A percentile compares a stretch with the other conserved stretches of the same genome.
These are phyloP conservation scores for Cercospora canescens DNA, from an alignment of 2,329 filamentous ascomycete genomes.

Conservation along the genomic window DNA sequence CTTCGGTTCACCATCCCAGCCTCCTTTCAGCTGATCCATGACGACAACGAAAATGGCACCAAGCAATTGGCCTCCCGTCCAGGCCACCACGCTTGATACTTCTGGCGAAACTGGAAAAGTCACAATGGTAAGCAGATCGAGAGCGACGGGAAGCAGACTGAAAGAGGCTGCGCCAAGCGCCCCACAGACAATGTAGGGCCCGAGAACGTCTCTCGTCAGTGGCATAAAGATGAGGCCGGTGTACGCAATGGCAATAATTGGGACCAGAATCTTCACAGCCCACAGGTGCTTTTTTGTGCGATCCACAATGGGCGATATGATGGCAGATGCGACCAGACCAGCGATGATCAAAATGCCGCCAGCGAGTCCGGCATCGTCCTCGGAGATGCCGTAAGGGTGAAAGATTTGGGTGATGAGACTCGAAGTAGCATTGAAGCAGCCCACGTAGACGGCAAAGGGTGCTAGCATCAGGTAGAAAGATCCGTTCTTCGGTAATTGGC, in stretches of 20 bases:
- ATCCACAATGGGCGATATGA: slow-evolving; percentile 80
- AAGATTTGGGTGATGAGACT: slow-evolving; percentile 89
- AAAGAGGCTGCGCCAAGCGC: slow-evolving; percentile 80
- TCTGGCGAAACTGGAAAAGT: slow-evolving; percentile 86
- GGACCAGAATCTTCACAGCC: slow-evolving; percentile 72
- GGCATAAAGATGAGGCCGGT: slow-evolving; percentile 82
- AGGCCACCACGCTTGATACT: slow-evolving; percentile 78
- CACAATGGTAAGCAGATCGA: slow-evolving; percentile 86
- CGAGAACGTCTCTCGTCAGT: slow-evolving; percentile 58
- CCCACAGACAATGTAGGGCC: slow-evolving; percentile 73
- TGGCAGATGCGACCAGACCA: slow-evolving; percentile 74
- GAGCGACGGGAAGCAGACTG: slow-evolving; percentile 74
- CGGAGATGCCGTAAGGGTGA: slow-evolving; percentile 77
- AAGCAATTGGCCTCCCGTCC: slow-evolving; percentile 82
- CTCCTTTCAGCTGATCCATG: slow-evolving; percentile 69
- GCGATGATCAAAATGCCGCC: slow-evolving; percentile 88
- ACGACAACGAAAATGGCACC: slow-evolving; percentile 84
- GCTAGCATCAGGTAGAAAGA: slow-evolving; percentile 80
- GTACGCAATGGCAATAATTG: slow-evolving; percentile 67
- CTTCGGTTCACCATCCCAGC: slow-evolving; percentile 34
- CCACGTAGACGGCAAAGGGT: slow-evolving; percentile 83
- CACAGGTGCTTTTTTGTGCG: slow-evolving; percentile 76
- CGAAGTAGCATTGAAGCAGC: slow-evolving; percentile 90
- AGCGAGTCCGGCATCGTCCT: slow-evolving; percentile 83
- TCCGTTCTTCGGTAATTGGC: slow-evolving; percentile 51